Evolutionary conservation across 306 rosid species (phyloP).

Genomic region (Echinosophora koreensis): DNA sequence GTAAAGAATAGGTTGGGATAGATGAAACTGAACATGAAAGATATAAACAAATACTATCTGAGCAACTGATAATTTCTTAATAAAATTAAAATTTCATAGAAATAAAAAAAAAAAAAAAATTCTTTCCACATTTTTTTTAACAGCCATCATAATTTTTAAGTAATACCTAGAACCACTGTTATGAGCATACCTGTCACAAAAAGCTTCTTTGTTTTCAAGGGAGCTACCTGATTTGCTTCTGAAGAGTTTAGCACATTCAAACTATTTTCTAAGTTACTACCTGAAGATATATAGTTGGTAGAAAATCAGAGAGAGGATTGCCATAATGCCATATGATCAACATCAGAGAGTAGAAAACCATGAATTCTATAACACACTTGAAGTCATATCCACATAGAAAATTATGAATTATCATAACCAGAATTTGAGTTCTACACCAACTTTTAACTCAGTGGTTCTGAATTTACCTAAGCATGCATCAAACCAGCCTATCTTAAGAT

Average conservation of each 20-base stretch:
- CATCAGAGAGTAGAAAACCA: constrained; percentile 19
- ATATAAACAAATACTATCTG: constrained; percentile 25
- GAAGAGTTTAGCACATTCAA: constrained; percentile 42
- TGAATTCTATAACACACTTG: background rate
- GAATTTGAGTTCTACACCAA: constrained; percentile 14
- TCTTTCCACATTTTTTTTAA: too few species aligned
- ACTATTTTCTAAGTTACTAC: constrained; percentile 48
- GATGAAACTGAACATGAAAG: constrained; percentile 21
- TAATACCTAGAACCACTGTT: constrained; percentile 17
- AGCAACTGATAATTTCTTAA: background rate
- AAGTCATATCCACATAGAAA: constrained; percentile 5
- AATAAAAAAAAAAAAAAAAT: too few species aligned
- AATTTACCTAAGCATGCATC: background rate
- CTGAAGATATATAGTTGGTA: constrained; percentile 40
- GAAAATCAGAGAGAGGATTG: constrained; percentile 36
- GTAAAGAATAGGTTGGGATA: background rate
- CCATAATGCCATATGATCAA: constrained; percentile 16
- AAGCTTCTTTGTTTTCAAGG: constrained; percentile 56
- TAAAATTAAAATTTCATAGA: constrained; percentile 10
- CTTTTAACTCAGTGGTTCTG: background rate
- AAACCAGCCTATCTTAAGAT: background rate
- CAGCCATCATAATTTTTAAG: background rate
- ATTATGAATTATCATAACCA: background rate
- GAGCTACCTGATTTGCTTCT: constrained; percentile 46
- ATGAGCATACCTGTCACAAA: constrained; percentile 56